These are phyloP conservation scores for Calonectria fujianensis DNA, from an alignment of 2,329 filamentous ascomycete genomes.

Conservation along the genomic window DNA sequence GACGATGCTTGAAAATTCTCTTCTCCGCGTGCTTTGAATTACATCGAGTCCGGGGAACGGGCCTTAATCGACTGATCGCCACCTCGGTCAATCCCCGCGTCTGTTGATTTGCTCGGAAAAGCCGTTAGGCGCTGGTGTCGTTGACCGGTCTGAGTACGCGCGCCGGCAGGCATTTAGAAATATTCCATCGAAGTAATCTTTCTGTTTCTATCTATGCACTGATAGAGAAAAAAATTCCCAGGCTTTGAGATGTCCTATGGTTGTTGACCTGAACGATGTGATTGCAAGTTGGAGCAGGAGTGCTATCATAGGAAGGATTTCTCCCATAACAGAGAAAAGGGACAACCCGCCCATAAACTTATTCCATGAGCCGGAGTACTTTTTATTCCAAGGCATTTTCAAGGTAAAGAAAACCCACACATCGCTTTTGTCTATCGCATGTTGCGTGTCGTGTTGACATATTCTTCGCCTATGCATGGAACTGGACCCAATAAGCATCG, in stretches of 20 bases:
- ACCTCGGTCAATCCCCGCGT: conserved; percentile 7
- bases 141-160: neutral
- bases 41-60: conserved; percentile 11
- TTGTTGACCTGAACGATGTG: neutral
- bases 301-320: neutral
- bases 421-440: neutral
- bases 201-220: neutral
- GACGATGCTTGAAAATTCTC: neutral
- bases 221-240: neutral
- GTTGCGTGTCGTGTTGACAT: neutral
- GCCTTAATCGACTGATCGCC: conserved; percentile 19
- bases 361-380: too few relatives aligned
- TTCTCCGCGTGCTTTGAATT: conserved; percentile 17
- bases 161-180: neutral
- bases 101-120: neutral
- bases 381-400: neutral
- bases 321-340: neutral
- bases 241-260: neutral
- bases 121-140: neutral
- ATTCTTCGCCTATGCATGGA: neutral
- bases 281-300: neutral
- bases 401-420: neutral
- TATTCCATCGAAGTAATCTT: neutral
- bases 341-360: too few relatives aligned
- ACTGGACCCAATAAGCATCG: neutral